A percentile compares a stretch with the other conserved stretches of the same genome.
Evolutionary conservation across 306 rosid genomes (phyloP).

Genomic region (Vigna angularis): DNA sequence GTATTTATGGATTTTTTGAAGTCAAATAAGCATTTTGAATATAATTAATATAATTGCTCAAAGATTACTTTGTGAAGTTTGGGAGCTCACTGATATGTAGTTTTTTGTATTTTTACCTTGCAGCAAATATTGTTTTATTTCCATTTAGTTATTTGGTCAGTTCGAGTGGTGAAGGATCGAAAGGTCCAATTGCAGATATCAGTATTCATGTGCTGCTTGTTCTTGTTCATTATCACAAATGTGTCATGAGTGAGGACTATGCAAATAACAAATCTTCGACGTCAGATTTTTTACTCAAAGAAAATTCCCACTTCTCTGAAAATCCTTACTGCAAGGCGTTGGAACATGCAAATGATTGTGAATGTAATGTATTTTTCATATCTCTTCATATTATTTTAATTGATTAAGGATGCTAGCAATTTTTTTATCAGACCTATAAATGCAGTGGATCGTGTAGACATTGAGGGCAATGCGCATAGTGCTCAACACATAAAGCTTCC

Average conservation of each 20-base stretch:
- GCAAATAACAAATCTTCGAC: slow-evolving; percentile 55
- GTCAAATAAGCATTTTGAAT: slow-evolving; percentile 27
- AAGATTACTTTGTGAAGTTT: slow-evolving; percentile 36
- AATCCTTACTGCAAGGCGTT: slow-evolving; percentile 93
- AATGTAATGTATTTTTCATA: slow-evolving; percentile 64
- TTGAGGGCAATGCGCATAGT: slow-evolving; percentile 72
- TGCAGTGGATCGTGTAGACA: slow-evolving; percentile 90
- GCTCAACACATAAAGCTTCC: slow-evolving; percentile 86
- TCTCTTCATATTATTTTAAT: slow-evolving; percentile 36
- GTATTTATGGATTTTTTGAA: slow-evolving; percentile 14
- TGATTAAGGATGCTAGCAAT: slow-evolving; percentile 32
- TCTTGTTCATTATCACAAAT: slow-evolving; percentile 89
- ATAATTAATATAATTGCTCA: background rate
- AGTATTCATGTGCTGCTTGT: slow-evolving; percentile 92
- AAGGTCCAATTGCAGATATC: slow-evolving; percentile 79
- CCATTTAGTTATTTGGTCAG: slow-evolving; percentile 87
- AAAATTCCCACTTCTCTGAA: slow-evolving; percentile 65
- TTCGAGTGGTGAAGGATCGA: slow-evolving; percentile 75
- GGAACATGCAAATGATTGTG: slow-evolving; percentile 81
- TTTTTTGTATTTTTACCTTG: slow-evolving; percentile 37
- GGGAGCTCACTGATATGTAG: slow-evolving; percentile 34
- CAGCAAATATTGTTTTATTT: slow-evolving; percentile 90
- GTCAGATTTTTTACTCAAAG: slow-evolving; percentile 68
- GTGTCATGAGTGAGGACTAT: slow-evolving; percentile 56
- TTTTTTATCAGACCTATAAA: slow-evolving; percentile 40